These are phyloP conservation scores for Diatrype stigma DNA, from an alignment of 2,329 filamentous ascomycete species.

Conservation along the genomic window DNA sequence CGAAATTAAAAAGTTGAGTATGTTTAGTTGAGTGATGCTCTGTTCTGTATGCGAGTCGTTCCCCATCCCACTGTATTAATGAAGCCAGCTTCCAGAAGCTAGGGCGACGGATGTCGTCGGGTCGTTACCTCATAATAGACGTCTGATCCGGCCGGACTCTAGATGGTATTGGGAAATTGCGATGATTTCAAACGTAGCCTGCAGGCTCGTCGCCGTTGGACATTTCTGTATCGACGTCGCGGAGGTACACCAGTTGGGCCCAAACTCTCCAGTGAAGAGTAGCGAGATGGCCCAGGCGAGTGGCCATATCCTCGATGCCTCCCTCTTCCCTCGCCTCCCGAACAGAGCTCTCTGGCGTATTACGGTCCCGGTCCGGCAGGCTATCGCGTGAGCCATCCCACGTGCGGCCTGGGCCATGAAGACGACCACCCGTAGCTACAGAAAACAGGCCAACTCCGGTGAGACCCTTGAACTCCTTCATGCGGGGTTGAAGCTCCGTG, in stretches of 20 bases:
- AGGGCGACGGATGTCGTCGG: too few species aligned
- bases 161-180: too few species aligned
- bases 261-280: constrained; percentile 89
- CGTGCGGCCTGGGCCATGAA: constrained; percentile 33
- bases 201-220: too few species aligned
- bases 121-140: too few species aligned
- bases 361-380: constrained; percentile 21
- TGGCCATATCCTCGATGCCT: constrained; percentile 64
- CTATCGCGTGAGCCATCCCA: constrained; percentile 29
- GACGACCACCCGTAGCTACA: constrained; percentile 48
- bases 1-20: too few species aligned
- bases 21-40: too few species aligned
- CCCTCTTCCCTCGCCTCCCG: constrained; percentile 48
- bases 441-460: constrained; percentile 52
- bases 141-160: too few species aligned
- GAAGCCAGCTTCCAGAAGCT: too few species aligned
- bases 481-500: constrained; percentile 43
- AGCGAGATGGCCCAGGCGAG: constrained; percentile 75
- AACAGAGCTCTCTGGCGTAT: constrained; percentile 25
- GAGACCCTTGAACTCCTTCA: constrained; percentile 49
- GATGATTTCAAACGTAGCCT: too few species aligned
- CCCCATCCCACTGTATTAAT: too few species aligned
- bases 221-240: constrained; percentile 21
- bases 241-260: constrained; percentile 67
- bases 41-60: too few species aligned